Evolutionary conservation across 1,284 basidiomycete genomes (phyloP).

Genomic region (Pseudozyma pruni): DNA sequence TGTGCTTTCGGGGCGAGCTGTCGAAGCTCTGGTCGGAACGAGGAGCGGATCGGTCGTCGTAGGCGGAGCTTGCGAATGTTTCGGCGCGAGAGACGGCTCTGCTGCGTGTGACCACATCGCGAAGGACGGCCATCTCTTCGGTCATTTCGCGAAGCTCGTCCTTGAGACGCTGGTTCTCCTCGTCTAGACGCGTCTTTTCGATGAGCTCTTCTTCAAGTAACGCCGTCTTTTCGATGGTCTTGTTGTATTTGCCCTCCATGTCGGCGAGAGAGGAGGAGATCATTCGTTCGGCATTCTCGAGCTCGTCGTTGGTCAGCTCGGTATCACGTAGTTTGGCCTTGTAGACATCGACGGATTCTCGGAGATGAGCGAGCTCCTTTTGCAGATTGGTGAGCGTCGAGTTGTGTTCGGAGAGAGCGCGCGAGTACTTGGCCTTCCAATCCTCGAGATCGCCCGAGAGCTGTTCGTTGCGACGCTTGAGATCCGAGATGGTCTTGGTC

Average conservation of each 20-base stretch:
- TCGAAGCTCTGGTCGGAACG: conserved; percentile 35
- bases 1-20: conserved; percentile 35
- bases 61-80: conserved; percentile 30
- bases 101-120: conserved; percentile 71
- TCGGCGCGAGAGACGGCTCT: conserved; percentile 18
- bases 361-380: conserved; percentile 52
- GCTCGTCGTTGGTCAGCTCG: conserved; percentile 66
- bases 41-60: conserved; percentile 20
- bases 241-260: conserved; percentile 88
- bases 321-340: conserved; percentile 64
- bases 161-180: conserved; percentile 88
- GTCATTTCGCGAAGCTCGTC: conserved; percentile 92
- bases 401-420: conserved; percentile 61
- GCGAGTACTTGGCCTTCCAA: conserved; percentile 65
- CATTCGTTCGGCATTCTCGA: conserved; percentile 71
- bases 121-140: conserved; percentile 83
- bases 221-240: conserved; percentile 94
- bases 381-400: conserved; percentile 55
- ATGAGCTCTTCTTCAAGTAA: conserved; percentile 95
- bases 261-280: conserved; percentile 90
- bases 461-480: conserved; percentile 54
- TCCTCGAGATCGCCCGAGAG: conserved; percentile 59
- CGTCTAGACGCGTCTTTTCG: conserved; percentile 87
- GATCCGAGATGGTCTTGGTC: conserved; percentile 46
- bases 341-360: conserved; percentile 62